Evolutionary conservation across 2,329 filamentous ascomycete genomes (phyloP), one percentile per base, ranked within the genome.

Genomic region (Dothidotthia symphoricarpi): DNA sequence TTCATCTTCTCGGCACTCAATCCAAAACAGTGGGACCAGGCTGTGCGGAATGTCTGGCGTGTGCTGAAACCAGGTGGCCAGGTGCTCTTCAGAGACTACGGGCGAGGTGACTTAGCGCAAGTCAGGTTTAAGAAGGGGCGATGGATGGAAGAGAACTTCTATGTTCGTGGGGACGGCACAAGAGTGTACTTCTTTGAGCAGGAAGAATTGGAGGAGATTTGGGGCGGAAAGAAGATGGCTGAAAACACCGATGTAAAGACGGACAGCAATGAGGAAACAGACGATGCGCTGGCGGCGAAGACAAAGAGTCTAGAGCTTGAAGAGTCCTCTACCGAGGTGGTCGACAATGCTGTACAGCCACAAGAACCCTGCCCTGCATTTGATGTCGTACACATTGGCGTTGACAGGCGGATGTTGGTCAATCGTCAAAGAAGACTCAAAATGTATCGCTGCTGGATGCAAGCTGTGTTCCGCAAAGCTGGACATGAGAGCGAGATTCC

Each of bases 381-480:
- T 55, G 80, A 88, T 32, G 72, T 95, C 31, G 71, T 86, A 39
- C 80, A 93, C 31, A 76, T 97, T 24, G 93, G 85, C 16, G 78
- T 91, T 38, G 93, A 98, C 64, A 82, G 88, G 50, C 82, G 93
- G 43, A 77, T 98, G 73, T 76, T 98, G 38, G 88, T 98, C 39
- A 98, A 98, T 66, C 81, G 93, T 49, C 87, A 90, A 37, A 80
- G 84, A 59, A 85, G 89, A 69, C 74, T 95, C 32, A 98, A 97
- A 71, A 98, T 98, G 93, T 97, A 97, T 69, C 82, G 93, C 45
- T 97, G 91, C 73, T 98, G 93, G 89, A 80, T 94, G 64, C 88
- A 94, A 68, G 88, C 86, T 19, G 80, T 82, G 3, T 94, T 93
- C 66, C 80, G 76, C 57, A 91, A 90, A 70, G 30, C 30, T 5